These are phyloP conservation scores for Nigrospora oryzae DNA, from an alignment of 2,329 filamentous ascomycete genomes.

Conservation along the genomic window DNA sequence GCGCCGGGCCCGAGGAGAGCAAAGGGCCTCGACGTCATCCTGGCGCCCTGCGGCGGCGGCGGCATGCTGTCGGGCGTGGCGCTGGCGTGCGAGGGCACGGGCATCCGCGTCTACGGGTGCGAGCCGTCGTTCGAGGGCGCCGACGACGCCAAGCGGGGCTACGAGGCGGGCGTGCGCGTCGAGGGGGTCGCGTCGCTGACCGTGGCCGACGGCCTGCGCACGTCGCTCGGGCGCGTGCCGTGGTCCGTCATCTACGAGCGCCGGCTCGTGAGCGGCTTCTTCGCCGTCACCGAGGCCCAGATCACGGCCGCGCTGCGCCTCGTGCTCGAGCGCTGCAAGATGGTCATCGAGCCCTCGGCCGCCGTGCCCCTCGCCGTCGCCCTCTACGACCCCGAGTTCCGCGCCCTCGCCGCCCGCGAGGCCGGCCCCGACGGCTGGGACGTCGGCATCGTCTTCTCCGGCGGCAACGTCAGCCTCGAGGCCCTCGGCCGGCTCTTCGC, in stretches of 20 bases:
- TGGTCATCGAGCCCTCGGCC: constrained; percentile 82
- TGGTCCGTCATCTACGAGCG: constrained; percentile 71
- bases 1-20: constrained; percentile 4
- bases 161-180: constrained; percentile 56
- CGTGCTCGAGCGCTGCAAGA: constrained; percentile 80
- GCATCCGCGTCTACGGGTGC: constrained; percentile 72
- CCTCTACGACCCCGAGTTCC: constrained; percentile 80
- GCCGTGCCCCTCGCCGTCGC: constrained; percentile 78
- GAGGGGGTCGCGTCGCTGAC: constrained; percentile 65
- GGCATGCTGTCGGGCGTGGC: constrained; percentile 81
- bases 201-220: constrained; percentile 81
- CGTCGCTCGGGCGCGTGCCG: constrained; percentile 67
- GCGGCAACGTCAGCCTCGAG: constrained; percentile 51
- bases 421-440: constrained; percentile 69
- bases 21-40: constrained; percentile 56
- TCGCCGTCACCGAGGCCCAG: constrained; percentile 70
- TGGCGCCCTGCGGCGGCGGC: constrained; percentile 80
- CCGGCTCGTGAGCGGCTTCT: constrained; percentile 61
- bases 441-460: constrained; percentile 50
- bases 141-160: constrained; percentile 71
- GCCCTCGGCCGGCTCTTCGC: constrained; percentile 42
- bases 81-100: constrained; percentile 63
- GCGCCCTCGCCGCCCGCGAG: constrained; percentile 59
- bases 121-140: constrained; percentile 78
- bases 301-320: constrained; percentile 70